Base-by-base conservation (phyloP, 768 basidiomycete species). In the Mycena venus region DNA sequence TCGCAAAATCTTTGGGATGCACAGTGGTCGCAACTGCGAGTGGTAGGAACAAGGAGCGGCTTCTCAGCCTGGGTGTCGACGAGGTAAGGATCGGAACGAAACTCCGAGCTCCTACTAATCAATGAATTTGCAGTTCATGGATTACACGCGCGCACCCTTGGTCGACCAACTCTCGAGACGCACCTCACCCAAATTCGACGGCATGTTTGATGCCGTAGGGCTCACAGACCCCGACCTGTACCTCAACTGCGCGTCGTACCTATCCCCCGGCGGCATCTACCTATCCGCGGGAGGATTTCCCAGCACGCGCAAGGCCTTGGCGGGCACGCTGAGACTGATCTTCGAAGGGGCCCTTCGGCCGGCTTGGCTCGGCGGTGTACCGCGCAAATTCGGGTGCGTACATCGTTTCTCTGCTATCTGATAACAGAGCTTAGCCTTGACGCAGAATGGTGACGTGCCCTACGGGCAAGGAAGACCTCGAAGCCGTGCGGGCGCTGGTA, bases 1-100 rank as follows among this genome's bases (percentile, higher is more conserved):
- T 95, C 12, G 93, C 94, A 9, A 95, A 94, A 79, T 86, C 89
- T 1, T 85, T 84, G 73, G 92, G 92, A 2, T 90, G 90, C 68
- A 84, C 79, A 51, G 93, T 95, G 6, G 84, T 88, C 4, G 89
- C 89, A 0, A 90, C 87, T 38, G 92, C 91, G 10, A 94, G 92
- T 4, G 84, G 79, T 1, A 89, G 86, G 80, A 94, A 93, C 72
- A 87, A 89, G 47, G 85, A 86, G 7, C 89, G 90, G 59, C 90
- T 94, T 47, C 88, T 86, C 19, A 76, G 77, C 2, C 76, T 91
- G 34, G 94, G 95, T 27, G 94, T 91, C 4, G 94, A 95, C 64
- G 87, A 92, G 82, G 91, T 91, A 72, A 15, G 58, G 8, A 42
- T n/a, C n/a, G n/a, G n/a, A n/a, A n/a, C n/a, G 19, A 44, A 34